Evolutionary conservation across 495 filamentous ascomycete species (phyloP), one percentile per base, ranked within the genome.

Genomic region (Xylaria castorea): DNA sequence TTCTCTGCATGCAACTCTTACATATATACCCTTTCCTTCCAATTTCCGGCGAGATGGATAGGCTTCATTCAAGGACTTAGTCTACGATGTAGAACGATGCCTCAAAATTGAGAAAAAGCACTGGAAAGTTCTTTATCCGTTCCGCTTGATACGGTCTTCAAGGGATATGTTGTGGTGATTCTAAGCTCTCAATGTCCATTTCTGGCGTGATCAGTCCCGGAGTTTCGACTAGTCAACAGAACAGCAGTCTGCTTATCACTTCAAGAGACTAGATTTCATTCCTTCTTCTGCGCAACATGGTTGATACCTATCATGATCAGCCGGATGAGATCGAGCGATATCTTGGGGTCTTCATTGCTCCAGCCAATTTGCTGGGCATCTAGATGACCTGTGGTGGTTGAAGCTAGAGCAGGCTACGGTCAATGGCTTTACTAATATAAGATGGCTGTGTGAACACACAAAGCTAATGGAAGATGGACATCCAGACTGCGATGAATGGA

Each of bases 1-100:
- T 40, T 63, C n/a, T 66, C 42, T 27, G 20, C 48, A 30, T 12
- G 66, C 32, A 44, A 40, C 66, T 55, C 25, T 62, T 50, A 50
- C 50, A 25, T 44, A 66, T 66, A 71, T 71, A 65, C 61, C 64
- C 48, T 65, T 65, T 67, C 38, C 46, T 67, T 65, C 22, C 30
- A 25, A 51, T 32, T 67, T 55, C 51, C 55, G 30, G 18, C 60
- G 46, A 66, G 25, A 44, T 22, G 18, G 27, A 12, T 30, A 20
- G 40, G 27, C n/a, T 61, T 60, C 40, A 16, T 36, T 34, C 55
- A 25, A 46, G 27, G 38, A 25, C 57, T 14, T 38, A 27, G 36
- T 50, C 27, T 14, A 50, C 20, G 38, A 62, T 46, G 38, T 7
- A 34, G 42, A 50, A 36, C 40, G 7, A 51, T 1, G 12, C 25